Evolutionary conservation across 1,139 yeast genomes (phyloP).

Genomic region (Taphrina populina): DNA sequence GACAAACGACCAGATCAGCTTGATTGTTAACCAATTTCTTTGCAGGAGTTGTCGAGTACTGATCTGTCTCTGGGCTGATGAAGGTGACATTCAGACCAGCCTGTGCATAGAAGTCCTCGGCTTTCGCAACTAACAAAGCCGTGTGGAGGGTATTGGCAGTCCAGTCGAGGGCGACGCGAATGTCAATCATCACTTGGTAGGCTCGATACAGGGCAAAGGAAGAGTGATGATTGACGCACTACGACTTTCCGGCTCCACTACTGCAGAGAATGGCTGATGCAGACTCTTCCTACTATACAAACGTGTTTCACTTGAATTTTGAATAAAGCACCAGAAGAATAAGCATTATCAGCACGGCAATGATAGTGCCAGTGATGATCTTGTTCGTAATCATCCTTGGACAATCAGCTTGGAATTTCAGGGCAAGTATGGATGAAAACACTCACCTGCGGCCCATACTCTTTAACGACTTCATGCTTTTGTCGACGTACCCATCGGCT

Average conservation of each 20-base stretch:
- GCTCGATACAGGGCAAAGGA: no score
- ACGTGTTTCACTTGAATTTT: conserved; percentile 53
- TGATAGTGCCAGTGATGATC: conserved; percentile 90
- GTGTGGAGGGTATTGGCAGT: conserved; percentile 19
- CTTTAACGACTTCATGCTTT: conserved; percentile 78
- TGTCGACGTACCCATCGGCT: conserved; percentile 91
- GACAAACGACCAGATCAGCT: conserved; percentile 19
- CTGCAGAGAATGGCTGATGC: no score
- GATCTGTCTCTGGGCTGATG: conserved; percentile 2
- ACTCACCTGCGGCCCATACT: conserved; percentile 71
- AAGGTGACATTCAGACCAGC: conserved; percentile 10
- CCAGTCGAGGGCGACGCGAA: conserved; percentile 26
- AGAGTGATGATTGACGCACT: no score
- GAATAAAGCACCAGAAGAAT: conserved; percentile 83
- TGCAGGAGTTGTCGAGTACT: conserved; percentile 17
- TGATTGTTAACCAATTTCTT: conserved; percentile 4
- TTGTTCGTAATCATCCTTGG: conserved; percentile 86
- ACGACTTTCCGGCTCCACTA: no score
- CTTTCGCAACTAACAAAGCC: conserved; percentile 9
- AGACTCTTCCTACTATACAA: neutral
- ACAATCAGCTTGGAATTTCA: neutral
- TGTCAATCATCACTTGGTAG: no score
- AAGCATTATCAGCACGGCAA: conserved; percentile 77
- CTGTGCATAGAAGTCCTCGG: neutral
- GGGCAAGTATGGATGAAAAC: no score